Percentiles rank a stretch among this genome's conserved stretches.
These are phyloP conservation scores for Verticillium klebahnii DNA, from an alignment of 2,329 filamentous ascomycete species.

Conservation along the genomic window DNA sequence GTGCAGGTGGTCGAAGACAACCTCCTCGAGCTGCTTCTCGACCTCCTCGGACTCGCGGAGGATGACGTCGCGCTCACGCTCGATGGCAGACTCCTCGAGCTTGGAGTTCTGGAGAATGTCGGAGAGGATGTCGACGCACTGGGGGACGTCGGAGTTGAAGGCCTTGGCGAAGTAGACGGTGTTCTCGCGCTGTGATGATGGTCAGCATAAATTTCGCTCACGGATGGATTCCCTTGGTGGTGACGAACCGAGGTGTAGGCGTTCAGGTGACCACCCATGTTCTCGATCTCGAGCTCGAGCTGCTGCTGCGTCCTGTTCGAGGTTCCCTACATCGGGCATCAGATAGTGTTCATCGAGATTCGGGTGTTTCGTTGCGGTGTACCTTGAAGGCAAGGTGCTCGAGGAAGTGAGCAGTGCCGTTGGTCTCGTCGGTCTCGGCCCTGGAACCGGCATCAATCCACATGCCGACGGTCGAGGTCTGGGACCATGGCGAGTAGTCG, in stretches of 20 bases:
- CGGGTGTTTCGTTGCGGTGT: slow-evolving; percentile 18
- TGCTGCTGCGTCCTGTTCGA: slow-evolving; percentile 93
- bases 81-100: slow-evolving; percentile 86
- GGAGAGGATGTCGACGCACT: slow-evolving; percentile 95
- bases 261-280: slow-evolving; percentile 99
- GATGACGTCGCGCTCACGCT: slow-evolving; percentile 98
- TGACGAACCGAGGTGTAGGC: slow-evolving; percentile 93
- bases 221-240: not conserved
- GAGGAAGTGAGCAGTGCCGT: slow-evolving; percentile 98
- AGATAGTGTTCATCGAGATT: slow-evolving; percentile 1
- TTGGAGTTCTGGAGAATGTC: slow-evolving; percentile 99
- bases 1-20: slow-evolving; percentile 98
- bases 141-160: slow-evolving; percentile 95
- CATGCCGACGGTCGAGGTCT: slow-evolving; percentile 96
- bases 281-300: slow-evolving; percentile 98
- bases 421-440: slow-evolving; percentile 96
- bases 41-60: slow-evolving; percentile 98
- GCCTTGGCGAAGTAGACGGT: slow-evolving; percentile 99
- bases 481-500: slow-evolving; percentile 95
- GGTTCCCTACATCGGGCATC: slow-evolving; percentile 61
- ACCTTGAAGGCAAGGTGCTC: slow-evolving; percentile 99
- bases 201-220: not conserved
- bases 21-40: slow-evolving; percentile 99
- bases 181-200: slow-evolving; percentile 74
- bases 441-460: slow-evolving; percentile 99